phyloP scores from a whole-genome alignment of 1,139 yeast genomes.

The Lizanozyma gosingica region DNA sequence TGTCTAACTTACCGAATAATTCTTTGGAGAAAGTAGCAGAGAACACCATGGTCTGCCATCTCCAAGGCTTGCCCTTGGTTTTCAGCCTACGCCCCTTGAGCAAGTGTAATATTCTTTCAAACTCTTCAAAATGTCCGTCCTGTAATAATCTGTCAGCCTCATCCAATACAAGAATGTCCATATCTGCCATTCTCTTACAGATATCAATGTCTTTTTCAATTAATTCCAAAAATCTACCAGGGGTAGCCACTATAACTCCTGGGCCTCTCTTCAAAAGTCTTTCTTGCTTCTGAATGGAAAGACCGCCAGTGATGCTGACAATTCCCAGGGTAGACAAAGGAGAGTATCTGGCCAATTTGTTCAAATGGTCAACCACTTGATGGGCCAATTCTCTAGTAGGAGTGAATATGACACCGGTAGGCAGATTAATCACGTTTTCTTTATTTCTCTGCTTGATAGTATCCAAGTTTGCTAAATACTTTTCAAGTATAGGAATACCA shows the following conservation, averaged over 20 bases:
- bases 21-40: slow-evolving; percentile 91
- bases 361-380: slow-evolving; percentile 80
- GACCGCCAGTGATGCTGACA: slow-evolving; percentile 87
- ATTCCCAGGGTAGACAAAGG: slow-evolving; percentile 51
- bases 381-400: slow-evolving; percentile 97
- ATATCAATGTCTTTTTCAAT: slow-evolving; percentile 53
- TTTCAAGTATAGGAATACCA: slow-evolving; percentile 88
- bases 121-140: slow-evolving; percentile 93
- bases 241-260: slow-evolving; percentile 86
- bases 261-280: slow-evolving; percentile 69
- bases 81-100: slow-evolving; percentile 31
- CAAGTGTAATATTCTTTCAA: slow-evolving; percentile 71
- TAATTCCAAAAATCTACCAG: slow-evolving; percentile 86
- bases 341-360: slow-evolving; percentile 49
- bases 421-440: slow-evolving; percentile 21
- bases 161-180: slow-evolving; percentile 75
- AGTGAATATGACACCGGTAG: slow-evolving; percentile 76
- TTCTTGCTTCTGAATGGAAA: slow-evolving; percentile 88
- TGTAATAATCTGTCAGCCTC: slow-evolving; percentile 97
- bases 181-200: slow-evolving; percentile 46
- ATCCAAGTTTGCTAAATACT: slow-evolving; percentile 28
- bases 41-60: slow-evolving; percentile 87
- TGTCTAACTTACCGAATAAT: slow-evolving; percentile 64
- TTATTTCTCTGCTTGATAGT: slow-evolving; percentile 16
- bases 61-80: slow-evolving; percentile 20